Base-by-base conservation (phyloP, 2,329 filamentous ascomycete genomes). In the Diaporthe nobilis region DNA sequence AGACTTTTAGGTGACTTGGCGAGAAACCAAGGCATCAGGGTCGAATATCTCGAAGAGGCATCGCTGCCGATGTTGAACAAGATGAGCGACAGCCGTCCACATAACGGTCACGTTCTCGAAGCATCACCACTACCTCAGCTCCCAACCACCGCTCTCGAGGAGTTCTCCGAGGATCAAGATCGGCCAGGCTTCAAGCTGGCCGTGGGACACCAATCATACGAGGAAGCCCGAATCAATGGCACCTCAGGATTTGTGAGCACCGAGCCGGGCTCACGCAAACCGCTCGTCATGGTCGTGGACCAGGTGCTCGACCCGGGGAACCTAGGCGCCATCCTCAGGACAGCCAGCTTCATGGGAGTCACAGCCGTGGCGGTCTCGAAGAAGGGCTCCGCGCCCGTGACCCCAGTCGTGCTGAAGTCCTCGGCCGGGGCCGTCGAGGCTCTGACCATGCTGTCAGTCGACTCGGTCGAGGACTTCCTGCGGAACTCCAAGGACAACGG, bases 51-150 rank as follows among this genome's bases (percentile, higher is more conserved):
- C 31, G 83, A 83, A 51, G 90, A 90, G 28, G 86, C 88, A 1
- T 92, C 92, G 81, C 85, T 94, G 76, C 90, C 89, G 0, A 86
- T 95, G 55, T 89, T 99, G 85, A 93, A 97, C 84, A 96, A 94
- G 84, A 94, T 97, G 91, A 94, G 94, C 78, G 90, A 88, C 74
- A 92, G 93, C 1, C 90, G 97, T 55, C 95, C 96, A 47, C 96
- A 99, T 85, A 98, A 98, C 81, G 96, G 96, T 63, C 93, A 93
- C 79, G 88, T 98, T 22, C 89, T 99, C 4, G 97, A 99, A 84
- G 92, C 94, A 20, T 98, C 95, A 0, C 94, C 94, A 1, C 85
- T 98, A 1, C 95, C 95, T 0, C 91, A 93, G 78, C 85, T 91
- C 2, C 95, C 94, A 0, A 86, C 96, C 58, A 88, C 86, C 42